These are phyloP conservation scores for Hirschfeldia incana DNA, from an alignment of 345 rosid genomes.

Conservation along the genomic window DNA sequence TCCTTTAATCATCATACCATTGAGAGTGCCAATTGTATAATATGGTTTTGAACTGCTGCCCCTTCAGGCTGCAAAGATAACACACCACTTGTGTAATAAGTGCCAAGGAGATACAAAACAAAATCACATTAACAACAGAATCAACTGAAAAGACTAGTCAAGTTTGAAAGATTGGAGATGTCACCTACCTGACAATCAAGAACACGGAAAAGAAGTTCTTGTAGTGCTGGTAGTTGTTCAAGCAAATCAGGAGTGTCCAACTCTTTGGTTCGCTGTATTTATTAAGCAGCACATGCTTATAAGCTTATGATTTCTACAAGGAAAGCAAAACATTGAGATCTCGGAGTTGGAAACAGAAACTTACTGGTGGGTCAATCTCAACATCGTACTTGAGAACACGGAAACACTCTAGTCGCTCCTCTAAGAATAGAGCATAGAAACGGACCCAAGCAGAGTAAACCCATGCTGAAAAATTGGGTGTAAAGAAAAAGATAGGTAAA, in stretches of 20 bases:
- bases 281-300: constrained; percentile 3
- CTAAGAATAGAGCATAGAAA: constrained; percentile 83
- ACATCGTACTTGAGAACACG: constrained; percentile 88
- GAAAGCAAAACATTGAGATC: not conserved
- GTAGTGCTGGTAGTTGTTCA: constrained; percentile 87
- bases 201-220: constrained; percentile 89
- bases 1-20: constrained; percentile 58
- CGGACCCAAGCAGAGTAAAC: constrained; percentile 97
- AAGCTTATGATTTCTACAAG: not conserved
- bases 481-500: constrained; percentile 24
- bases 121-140: not conserved
- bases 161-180: constrained; percentile 1
- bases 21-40: constrained; percentile 84
- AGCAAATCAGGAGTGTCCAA: constrained; percentile 86
- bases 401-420: constrained; percentile 92
- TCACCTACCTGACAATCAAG: constrained; percentile 97
- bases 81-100: constrained; percentile 3
- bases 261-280: constrained; percentile 81
- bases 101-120: not conserved
- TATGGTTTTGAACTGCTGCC: constrained; percentile 75
- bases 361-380: constrained; percentile 82
- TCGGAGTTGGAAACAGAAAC: constrained; percentile 34
- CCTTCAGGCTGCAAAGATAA: constrained; percentile 80
- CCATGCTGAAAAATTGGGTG: constrained; percentile 65
- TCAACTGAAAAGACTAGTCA: constrained; percentile 1